Percentiles rank a stretch among this genome's conserved stretches.
These are phyloP conservation scores for Anthracocystis setariae DNA, from an alignment of 1,284 basidiomycete genomes.

Conservation along the genomic window DNA sequence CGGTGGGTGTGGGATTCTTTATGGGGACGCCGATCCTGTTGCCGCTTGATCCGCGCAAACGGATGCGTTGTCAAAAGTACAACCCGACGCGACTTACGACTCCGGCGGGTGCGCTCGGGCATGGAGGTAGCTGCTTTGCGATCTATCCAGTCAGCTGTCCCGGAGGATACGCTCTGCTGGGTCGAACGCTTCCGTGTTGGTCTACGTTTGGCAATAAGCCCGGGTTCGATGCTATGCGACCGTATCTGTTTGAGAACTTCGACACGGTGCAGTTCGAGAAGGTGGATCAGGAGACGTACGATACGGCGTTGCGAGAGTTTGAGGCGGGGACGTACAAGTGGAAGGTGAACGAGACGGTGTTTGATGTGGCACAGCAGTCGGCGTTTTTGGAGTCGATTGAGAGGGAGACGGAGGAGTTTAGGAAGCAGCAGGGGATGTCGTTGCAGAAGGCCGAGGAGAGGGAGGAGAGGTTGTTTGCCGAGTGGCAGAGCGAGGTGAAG, in stretches of 20 bases:
- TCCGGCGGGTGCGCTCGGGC: slow-evolving; percentile 73
- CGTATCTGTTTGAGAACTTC: slow-evolving; percentile 76
- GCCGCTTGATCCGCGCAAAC: slow-evolving; percentile 73
- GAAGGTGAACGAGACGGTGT: slow-evolving; percentile 70
- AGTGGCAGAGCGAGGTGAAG: slow-evolving; percentile 32
- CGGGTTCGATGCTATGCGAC: slow-evolving; percentile 71
- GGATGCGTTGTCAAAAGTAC: slow-evolving; percentile 69
- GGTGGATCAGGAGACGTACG: slow-evolving; percentile 20
- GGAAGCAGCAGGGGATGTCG: slow-evolving; percentile 61
- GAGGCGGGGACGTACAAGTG: slow-evolving; percentile 75
- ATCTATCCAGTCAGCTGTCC: slow-evolving; percentile 78
- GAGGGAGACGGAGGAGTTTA: slow-evolving; percentile 71
- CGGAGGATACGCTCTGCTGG: slow-evolving; percentile 76
- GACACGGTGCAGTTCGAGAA: slow-evolving; percentile 72
- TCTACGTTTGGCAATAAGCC: slow-evolving; percentile 74
- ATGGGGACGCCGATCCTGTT: slow-evolving; percentile 64
- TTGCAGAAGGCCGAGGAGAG: slow-evolving; percentile 51
- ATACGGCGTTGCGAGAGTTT: slow-evolving; percentile 73
- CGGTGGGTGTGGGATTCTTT: slow-evolving; percentile 61
- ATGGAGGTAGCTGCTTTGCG: slow-evolving; percentile 71
- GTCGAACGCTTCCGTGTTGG: slow-evolving; percentile 72
- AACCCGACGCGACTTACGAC: slow-evolving; percentile 68
- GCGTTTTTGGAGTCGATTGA: slow-evolving; percentile 70
- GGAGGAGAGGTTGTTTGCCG: slow-evolving; percentile 69
- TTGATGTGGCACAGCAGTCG: slow-evolving; percentile 73